Evolutionary conservation across 2,329 filamentous ascomycete genomes (phyloP), one percentile per base, ranked within the genome.

Genomic region (Fusarium albosuccineum): DNA sequence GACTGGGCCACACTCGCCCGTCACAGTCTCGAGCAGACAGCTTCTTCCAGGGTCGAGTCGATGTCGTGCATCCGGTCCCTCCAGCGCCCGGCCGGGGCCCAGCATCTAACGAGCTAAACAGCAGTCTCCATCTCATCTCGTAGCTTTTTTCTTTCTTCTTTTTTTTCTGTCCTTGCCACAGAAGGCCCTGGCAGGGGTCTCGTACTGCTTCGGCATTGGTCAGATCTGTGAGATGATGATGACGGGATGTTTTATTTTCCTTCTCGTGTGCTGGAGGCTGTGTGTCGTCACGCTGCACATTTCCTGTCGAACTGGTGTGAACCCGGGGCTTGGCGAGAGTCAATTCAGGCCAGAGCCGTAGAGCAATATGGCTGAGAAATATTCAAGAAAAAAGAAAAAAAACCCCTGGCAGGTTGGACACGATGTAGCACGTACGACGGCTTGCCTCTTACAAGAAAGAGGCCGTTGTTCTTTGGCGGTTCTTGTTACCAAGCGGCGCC

Each of bases 41-140:
- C 22, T 22, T 22, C 30, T 34, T 46, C 46, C 56, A 36, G 55
- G 27, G 78, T 77, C 79, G 78, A 83, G 79, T 82, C 77, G 78
- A 82, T 82, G 78, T 77, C 73, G 74, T 77, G 76, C 76, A 76
- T 76, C 57, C 48, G 68, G 63, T 42, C 44, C 48, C 48, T 49
- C 37, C 52, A 56, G 17, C 52, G 56, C 48, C 42, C 42, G 55
- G 44, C 27, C 36, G 22, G 30, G 51, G 29, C 22, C 22, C 22
- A 22, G 22, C 22, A 22, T 22, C 22, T 22, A 22, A 22, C 22
- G 22, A 22, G 22, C 22, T 22, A 22, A 22, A 22, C 22, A 22
- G 22, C 22, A 22, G 22, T 22, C 22, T 22, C 22, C 22, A 22
- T 22, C 22, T 22, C 22, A 22, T 22, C 22, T 22, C 22, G 22